Conservation (phyloP, 306 rosid genomes). For the Begonia loranthoides region DNA sequence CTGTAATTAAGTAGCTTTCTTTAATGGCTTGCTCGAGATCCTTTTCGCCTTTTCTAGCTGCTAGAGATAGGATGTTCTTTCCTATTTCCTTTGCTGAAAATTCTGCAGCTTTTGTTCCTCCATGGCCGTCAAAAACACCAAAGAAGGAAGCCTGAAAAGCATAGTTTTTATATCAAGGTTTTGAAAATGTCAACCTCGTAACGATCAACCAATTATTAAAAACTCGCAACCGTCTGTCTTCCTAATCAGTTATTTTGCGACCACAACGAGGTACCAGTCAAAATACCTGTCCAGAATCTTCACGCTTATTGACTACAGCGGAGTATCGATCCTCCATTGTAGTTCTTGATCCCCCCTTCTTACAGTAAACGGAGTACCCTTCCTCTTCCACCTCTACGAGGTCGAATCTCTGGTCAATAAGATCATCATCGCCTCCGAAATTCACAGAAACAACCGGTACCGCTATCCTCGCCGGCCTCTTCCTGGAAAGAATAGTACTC, state of each 20-base stretch:
- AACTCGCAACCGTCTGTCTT: too few relatives aligned
- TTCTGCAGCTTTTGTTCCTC: constrained; percentile 37
- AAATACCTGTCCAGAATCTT: constrained; percentile 29
- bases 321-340: constrained; percentile 40
- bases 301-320: constrained; percentile 18
- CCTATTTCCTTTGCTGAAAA: constrained; percentile 31
- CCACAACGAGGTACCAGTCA: neutral
- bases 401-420: constrained; percentile 13
- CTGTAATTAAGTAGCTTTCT: constrained; percentile 25
- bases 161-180: too few relatives aligned
- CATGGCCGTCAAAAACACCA: constrained; percentile 52
- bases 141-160: constrained; percentile 26
- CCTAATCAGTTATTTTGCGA: too few relatives aligned
- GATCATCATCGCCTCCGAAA: constrained; percentile 13
- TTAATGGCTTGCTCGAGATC: constrained; percentile 25
- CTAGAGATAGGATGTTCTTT: constrained; percentile 15
- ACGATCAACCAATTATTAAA: too few relatives aligned
- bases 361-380: constrained; percentile 35
- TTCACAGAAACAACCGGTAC: constrained; percentile 13
- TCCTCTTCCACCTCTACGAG: constrained; percentile 32
- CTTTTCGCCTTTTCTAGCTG: constrained; percentile 11
- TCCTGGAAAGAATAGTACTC: constrained; percentile 24
- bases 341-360: constrained; percentile 29
- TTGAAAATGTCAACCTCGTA: too few relatives aligned
- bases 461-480: constrained; percentile 30